Evolutionary conservation across 768 basidiomycete genomes (phyloP), one percentile per base, ranked within the genome.

Genomic region (Russula olivacea): DNA sequence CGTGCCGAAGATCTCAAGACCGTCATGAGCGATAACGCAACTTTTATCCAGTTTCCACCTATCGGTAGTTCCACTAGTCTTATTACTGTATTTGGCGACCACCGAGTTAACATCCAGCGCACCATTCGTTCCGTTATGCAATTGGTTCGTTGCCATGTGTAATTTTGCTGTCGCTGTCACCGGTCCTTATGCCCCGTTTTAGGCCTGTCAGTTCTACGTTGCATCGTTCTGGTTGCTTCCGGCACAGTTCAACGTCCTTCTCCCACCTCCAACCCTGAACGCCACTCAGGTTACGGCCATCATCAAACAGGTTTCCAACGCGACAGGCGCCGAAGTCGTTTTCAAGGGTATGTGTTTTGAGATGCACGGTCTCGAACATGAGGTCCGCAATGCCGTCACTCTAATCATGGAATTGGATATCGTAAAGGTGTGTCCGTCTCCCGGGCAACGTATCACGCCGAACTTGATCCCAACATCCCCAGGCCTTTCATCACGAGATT

Each of bases 321-420:
- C 85, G 11, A 90, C 93, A 2, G 93, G 94, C 4, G 92, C 95
- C 21, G 96, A 98, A 71, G 85, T 95, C 32, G 93, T 97, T 8
- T 98, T 95, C 79, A 97, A 97, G 76, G 89, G 87, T 71, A 96
- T 95, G 84, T 93, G 91, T 74, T 98, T 98, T 69, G 96, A 98
- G 77, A 86, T 97, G 79, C 93, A 97, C 70, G 96, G 96, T 17
- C 79, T 93, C 30, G 93, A 98, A 72, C 82, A 88, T 55, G 92
- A 98, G 78, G 93, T 98, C 28, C 83, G 93, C 58, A 78, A 85
- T 17, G 93, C 93, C 0, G 84, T 98, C 19, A 80, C 79, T 64
- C 88, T 93, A 83, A 83, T 98, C 32, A 79, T 95, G 73, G 94
- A 98, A 63, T 76, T 96, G 67, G 95, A 97, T 66, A 82, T 96